Conservation (phyloP, 2,329 filamentous ascomycete species). For the Salinomyces thailandicus region DNA sequence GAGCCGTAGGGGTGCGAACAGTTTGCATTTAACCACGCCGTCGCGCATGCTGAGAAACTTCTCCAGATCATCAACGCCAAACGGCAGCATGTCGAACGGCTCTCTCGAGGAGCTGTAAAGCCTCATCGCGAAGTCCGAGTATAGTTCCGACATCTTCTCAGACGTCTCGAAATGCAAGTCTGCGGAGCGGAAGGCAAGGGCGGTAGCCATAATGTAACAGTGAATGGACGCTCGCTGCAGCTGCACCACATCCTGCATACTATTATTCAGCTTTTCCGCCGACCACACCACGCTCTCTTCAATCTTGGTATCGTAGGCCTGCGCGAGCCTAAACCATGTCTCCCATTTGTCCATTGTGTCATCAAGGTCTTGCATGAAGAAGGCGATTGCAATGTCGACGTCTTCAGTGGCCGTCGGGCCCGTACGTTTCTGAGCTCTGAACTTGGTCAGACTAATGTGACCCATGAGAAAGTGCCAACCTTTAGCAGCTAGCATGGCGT, state of each 20-base stretch:
- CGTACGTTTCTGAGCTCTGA: constrained; percentile 66
- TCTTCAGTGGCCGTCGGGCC: constrained; percentile 68
- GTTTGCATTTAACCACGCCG: constrained; percentile 45
- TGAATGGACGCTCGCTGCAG: constrained; percentile 74
- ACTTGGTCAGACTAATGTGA: constrained; percentile 79
- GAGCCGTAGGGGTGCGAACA: constrained; percentile 47
- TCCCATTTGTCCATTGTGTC: constrained; percentile 77
- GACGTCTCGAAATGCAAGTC: constrained; percentile 45
- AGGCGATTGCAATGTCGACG: constrained; percentile 68
- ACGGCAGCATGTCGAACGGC: constrained; percentile 58
- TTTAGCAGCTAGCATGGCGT: constrained; percentile 58
- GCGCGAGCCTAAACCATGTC: constrained; percentile 78
- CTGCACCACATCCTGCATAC: constrained; percentile 60
- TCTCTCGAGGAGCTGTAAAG: constrained; percentile 59
- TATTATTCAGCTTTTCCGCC: constrained; percentile 83
- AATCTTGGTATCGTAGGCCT: constrained; percentile 77
- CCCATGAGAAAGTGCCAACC: constrained; percentile 91
- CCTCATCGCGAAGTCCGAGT: constrained; percentile 56
- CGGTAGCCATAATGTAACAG: constrained; percentile 60
- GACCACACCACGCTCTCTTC: constrained; percentile 84
- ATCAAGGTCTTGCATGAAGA: constrained; percentile 71
- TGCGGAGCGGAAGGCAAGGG: constrained; percentile 48
- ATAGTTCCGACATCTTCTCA: constrained; percentile 53
- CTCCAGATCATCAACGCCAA: constrained; percentile 50
- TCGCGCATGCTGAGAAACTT: constrained; percentile 46